Conservation (phyloP, 495 filamentous ascomycete species). For the Penicillium lagena region DNA sequence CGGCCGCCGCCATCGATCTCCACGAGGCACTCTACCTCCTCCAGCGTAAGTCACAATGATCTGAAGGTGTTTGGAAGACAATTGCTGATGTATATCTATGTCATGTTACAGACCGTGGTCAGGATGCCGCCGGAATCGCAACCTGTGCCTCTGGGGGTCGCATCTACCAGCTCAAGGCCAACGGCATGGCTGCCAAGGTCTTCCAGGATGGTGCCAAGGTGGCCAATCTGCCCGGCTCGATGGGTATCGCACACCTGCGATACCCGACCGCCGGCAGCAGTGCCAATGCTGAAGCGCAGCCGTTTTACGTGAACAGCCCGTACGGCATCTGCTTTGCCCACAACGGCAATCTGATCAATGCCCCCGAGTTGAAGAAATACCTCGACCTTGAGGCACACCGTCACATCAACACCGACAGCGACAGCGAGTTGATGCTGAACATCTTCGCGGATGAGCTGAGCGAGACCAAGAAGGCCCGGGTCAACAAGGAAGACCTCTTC, state of each 20-base stretch:
- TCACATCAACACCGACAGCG: conserved; percentile 95
- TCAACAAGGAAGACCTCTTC: conserved; percentile 88
- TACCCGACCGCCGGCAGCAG: conserved; percentile 90
- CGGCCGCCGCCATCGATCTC: conserved; percentile 67
- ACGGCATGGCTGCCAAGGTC: conserved; percentile 85
- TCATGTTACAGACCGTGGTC: conserved; percentile 51
- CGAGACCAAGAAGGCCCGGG: conserved; percentile 92
- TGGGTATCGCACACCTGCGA: conserved; percentile 84
- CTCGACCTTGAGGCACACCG: conserved; percentile 86
- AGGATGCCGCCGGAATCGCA: conserved; percentile 85
- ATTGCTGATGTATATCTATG: neutral
- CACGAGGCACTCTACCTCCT: conserved; percentile 89
- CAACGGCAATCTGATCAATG: conserved; percentile 95
- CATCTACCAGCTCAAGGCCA: conserved; percentile 86
- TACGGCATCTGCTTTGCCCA: conserved; percentile 68
- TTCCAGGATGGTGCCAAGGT: conserved; percentile 73
- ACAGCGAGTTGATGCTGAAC: conserved; percentile 93
- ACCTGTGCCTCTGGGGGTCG: conserved; percentile 73
- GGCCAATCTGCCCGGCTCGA: conserved; percentile 74
- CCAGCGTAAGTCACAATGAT: conserved; percentile 46
- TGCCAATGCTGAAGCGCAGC: conserved; percentile 53
- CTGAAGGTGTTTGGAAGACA: neutral
- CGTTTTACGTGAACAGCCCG: conserved; percentile 90
- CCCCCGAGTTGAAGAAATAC: conserved; percentile 66
- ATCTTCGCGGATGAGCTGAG: conserved; percentile 91